Base-by-base conservation (phyloP, 306 rosid species). In the Begonia loranthoides region DNA sequence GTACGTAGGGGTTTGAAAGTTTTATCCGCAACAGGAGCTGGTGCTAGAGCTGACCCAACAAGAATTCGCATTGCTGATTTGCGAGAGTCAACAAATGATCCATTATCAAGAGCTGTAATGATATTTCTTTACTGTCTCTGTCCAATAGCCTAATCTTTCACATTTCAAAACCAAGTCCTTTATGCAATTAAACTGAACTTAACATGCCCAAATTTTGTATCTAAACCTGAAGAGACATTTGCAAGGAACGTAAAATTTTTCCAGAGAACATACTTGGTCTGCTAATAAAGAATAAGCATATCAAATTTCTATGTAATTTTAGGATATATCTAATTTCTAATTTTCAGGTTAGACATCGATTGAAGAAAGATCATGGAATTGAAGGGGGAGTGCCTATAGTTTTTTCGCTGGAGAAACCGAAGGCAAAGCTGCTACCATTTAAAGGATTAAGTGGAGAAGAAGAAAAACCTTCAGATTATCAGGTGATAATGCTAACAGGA, bases 1-100 rank as follows among this genome's bases (percentile, higher is more conserved):
- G 90, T 79, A 17, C 94, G 66, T 57, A 82, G 87, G 79, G 95
- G 87, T 54, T 76, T 89, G 73, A 89, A 85, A 73, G 87, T 89
- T 62, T 57, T 89, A 72, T 89, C 95, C 24, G 94, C 87, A 54
- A 89, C 90, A 10, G 95, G 97, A 70, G 97, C 97, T 43, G 97
- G 97, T 61, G 95, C 87, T 48, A 76, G 95, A 76, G 90, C 90
- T 60, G 95, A 89, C 67, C 94, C 97, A 52, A 82, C 97, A 15
- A 82, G 97, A 70, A 85, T 85, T 65, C 94, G 90, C 16, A 61
- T 89, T 52, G 97, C 95, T 13, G 97, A 89, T 70, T 67, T 89
- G 58, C 82, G 80, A 75, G 84, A 84, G 62, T 89, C 97, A 51
- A 84, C 90, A 59, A 89, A 82, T 54, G 97, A 89, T 53, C 97